Conservation (phyloP, 345 rosid genomes). For the Murraya koenigii region DNA sequence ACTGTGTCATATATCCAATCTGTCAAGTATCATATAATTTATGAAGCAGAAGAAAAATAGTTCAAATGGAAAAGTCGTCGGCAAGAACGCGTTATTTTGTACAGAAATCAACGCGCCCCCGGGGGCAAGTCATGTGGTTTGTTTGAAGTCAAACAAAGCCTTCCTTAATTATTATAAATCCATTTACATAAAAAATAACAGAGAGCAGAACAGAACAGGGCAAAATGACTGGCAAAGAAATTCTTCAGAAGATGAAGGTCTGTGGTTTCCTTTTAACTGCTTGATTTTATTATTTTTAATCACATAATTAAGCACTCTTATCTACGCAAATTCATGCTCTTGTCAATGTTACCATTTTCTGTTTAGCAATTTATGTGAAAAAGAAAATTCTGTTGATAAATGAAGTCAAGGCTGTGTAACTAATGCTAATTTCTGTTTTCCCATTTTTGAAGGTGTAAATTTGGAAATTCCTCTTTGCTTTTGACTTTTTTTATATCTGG, state of each 20-base stretch:
- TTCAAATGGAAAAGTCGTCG: not conserved
- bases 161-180: not conserved
- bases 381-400: too few relatives aligned
- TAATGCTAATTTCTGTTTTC: too few relatives aligned
- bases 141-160: not conserved
- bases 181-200: not conserved
- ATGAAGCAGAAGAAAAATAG: too few relatives aligned
- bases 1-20: too few relatives aligned
- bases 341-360: not conserved
- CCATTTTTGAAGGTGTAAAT: too few relatives aligned
- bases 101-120: not conserved
- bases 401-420: not conserved
- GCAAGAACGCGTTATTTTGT: not conserved
- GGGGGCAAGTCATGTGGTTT: not conserved
- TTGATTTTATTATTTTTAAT: not conserved
- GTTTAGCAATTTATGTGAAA: not conserved
- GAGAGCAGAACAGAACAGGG: not conserved
- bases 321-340: not conserved
- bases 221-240: slow-evolving; percentile 56
- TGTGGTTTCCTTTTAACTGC: not conserved
- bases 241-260: slow-evolving; percentile 81
- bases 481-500: too few relatives aligned
- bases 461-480: too few relatives aligned
- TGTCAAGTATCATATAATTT: too few relatives aligned
- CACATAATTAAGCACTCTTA: not conserved